Percentiles rank a stretch among this genome's conserved stretches.
phyloP scores from a whole-genome alignment of 2,329 filamentous ascomycete genomes.

The Pseudopithomyces chartarum region DNA sequence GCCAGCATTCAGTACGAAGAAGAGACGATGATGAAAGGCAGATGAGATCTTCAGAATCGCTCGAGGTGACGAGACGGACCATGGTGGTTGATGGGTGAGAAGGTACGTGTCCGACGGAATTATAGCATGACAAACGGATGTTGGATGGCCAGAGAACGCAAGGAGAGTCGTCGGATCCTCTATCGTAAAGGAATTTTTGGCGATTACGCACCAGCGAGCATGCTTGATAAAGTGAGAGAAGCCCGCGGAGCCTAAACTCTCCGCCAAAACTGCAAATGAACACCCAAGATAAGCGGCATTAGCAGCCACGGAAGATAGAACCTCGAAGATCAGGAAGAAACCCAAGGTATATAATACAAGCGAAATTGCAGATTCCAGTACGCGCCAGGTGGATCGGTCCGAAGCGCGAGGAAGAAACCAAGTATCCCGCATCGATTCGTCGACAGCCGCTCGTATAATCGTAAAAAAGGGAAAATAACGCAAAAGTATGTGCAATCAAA shows the following conservation, averaged over 20 bases:
- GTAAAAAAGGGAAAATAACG: constrained; percentile 32
- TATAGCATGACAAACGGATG: constrained; percentile 3
- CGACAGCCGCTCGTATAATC: constrained; percentile 36
- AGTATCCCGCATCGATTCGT: constrained; percentile 44
- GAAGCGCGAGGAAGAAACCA: constrained; percentile 36
- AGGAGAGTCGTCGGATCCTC: constrained; percentile 14
- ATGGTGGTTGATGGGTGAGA: constrained; percentile 1
- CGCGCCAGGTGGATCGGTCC: constrained; percentile 41
- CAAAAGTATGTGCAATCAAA: constrained; percentile 33
- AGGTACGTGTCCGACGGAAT: constrained; percentile 1
- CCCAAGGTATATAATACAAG: constrained; percentile 47
- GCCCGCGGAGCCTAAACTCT: constrained; percentile 14
- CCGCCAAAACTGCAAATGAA: constrained; percentile 10
- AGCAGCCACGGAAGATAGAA: constrained; percentile 33
- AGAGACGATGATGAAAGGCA: constrained; percentile 5
- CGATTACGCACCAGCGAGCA: constrained; percentile 16
- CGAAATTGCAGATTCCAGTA: constrained; percentile 38
- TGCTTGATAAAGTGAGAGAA: constrained; percentile 14
- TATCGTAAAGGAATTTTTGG: constrained; percentile 19
- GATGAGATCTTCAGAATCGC: constrained; percentile 2
- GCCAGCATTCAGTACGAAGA: background rate
- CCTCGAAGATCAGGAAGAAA: constrained; percentile 28
- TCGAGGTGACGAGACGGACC: background rate
- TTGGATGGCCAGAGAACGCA: constrained; percentile 3
- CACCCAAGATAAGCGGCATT: constrained; percentile 23